Evolutionary conservation across 2,329 filamentous ascomycete genomes (phyloP).

Genomic region (Pezicula rhizophila): DNA sequence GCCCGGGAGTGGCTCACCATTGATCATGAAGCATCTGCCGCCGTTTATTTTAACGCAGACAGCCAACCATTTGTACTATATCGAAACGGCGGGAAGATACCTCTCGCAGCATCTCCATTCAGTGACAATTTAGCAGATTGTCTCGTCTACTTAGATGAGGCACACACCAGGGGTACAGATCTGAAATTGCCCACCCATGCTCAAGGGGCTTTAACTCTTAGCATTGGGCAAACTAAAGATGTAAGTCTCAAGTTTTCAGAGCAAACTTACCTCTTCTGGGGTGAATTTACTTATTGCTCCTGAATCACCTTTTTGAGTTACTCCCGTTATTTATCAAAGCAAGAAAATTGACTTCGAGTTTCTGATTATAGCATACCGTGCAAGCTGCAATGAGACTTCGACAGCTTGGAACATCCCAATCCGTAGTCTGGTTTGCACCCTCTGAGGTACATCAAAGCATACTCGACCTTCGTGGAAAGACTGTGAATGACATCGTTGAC

Average conservation of each 20-base stretch:
- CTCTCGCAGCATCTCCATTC: slow-evolving; percentile 16
- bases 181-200: slow-evolving; percentile 14
- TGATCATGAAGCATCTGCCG: slow-evolving; percentile 3
- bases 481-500: slow-evolving; percentile 3
- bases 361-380: no score
- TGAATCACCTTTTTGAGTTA: no score
- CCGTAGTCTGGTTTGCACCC: slow-evolving; percentile 23
- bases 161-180: slow-evolving; percentile 22
- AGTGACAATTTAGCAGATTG: slow-evolving; percentile 15
- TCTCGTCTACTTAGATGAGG: slow-evolving; percentile 22
- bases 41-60: slow-evolving; percentile 11
- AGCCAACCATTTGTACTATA: slow-evolving; percentile 14
- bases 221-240: slow-evolving; percentile 19
- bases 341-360: no score
- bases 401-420: slow-evolving; percentile 41
- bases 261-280: no score
- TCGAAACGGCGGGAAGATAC: slow-evolving; percentile 10
- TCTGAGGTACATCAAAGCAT: slow-evolving; percentile 42
- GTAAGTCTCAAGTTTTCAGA: slow-evolving; percentile 43
- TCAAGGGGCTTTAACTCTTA: slow-evolving; percentile 17
- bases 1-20: slow-evolving; percentile 18
- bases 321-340: no score
- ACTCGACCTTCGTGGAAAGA: slow-evolving; percentile 35
- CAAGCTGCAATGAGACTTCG: slow-evolving; percentile 58
- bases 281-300: no score